A percentile compares a stretch with the other conserved stretches of the same genome.
Conservation (phyloP, 139 green algal genomes). For the Tetradesmus obliquus region DNA sequence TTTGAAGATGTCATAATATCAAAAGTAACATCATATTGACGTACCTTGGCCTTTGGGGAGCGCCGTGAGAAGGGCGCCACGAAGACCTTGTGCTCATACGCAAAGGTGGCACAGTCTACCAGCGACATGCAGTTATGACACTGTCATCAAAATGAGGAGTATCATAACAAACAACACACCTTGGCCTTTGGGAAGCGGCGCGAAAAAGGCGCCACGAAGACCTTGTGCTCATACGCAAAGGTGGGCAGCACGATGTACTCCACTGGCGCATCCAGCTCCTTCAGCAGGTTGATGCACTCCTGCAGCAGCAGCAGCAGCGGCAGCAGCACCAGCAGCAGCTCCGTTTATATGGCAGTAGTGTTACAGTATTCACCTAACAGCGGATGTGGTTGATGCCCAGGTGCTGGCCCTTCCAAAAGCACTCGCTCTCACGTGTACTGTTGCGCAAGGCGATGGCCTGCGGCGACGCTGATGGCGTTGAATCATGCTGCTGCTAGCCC, state of each 20-base stretch:
- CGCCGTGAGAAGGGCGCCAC: conserved; percentile 76
- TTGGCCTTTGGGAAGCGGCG: conserved; percentile 85
- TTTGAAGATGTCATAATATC: no score
- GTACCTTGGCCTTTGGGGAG: background rate
- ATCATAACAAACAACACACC: conserved; percentile 48
- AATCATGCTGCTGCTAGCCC: no score
- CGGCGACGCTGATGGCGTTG: no score
- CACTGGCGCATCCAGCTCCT: conserved; percentile 80
- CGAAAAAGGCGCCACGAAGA: conserved; percentile 89
- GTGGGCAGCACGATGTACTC: conserved; percentile 91
- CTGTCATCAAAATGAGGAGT: background rate
- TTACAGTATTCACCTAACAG: background rate
- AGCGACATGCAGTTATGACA: background rate
- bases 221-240: conserved; percentile 95
- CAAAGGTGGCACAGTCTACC: conserved; percentile 70
- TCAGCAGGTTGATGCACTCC: conserved; percentile 73
- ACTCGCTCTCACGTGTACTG: background rate
- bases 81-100: conserved; percentile 95
- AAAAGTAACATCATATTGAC: background rate
- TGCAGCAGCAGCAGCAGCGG: conserved; percentile 35
- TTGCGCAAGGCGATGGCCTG: no score
- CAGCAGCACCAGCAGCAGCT: conserved; percentile 17
- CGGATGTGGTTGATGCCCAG: no score
- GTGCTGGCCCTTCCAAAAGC: no score
- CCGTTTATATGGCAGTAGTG: background rate